Evolutionary conservation across 106 monocot genomes (phyloP), one percentile per base, ranked within the genome.

Genomic region (Xerophyta viscosa): DNA sequence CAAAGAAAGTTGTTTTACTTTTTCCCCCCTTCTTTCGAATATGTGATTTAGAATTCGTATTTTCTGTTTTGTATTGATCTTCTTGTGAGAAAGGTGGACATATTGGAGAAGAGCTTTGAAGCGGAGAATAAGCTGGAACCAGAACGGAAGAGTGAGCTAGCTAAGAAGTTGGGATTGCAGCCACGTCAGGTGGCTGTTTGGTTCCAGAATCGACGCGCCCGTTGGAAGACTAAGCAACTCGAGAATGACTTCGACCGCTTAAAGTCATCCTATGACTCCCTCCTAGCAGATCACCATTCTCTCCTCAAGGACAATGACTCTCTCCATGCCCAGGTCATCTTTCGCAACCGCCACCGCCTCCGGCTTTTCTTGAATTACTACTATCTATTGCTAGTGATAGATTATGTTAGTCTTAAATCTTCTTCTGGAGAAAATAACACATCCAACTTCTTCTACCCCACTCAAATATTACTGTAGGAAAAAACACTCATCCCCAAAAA

Each of bases 161-260:
- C 73, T 6, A 62, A 50, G 54, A 64, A 74, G 53, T 61, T 74
- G 6, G 66, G 72, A 18, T 47, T 73, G 6, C 60, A 73, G 37
- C 72, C 72, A 9, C 19, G 66, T 20, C 72, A 73, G 66, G 72
- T 73, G 27, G 65, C 72, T 2, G 60, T 73, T 27, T 73, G 66
- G 66, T 65, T 64, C 13, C 61, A 62, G 33, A 62, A 62, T 36
- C 20, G 61, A 48, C 33, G 61, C 2, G 61, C 61, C 0, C 51
- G 52, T 5, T 52, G 33, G 63, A 64, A 64, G 41, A 64, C 41
- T 17, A 64, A 52, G 52, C 49, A 63, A 24, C 47, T 73, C 23
- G 72, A 73, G 65, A 28, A 57, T 27, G 66, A 73, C 22, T 66
- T 63, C 42, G 53, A 54, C 52, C 44, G 42, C 25, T 65, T 73